A percentile compares a stretch with the other conserved stretches of the same genome.
Evolutionary conservation across 257 asterid genomes (phyloP).

Genomic region (Datura wrightii): DNA sequence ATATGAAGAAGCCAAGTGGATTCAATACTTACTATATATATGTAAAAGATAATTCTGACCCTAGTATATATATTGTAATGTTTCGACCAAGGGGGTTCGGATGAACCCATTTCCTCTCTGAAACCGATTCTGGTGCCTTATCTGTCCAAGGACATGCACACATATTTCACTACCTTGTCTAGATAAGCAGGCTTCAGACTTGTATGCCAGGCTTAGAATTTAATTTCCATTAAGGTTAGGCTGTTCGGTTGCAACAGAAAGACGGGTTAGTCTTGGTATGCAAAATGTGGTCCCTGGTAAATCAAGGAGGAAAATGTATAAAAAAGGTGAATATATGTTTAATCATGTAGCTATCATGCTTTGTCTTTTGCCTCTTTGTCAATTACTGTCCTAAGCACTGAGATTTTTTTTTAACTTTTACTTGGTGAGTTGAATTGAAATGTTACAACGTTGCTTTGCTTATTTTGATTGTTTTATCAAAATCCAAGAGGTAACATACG

Average conservation of each 20-base stretch:
- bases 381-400: background rate
- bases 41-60: too few species aligned
- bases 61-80: too few species aligned
- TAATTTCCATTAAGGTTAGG: background rate
- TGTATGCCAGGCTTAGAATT: background rate
- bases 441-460: background rate
- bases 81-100: too few species aligned
- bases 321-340: background rate
- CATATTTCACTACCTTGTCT: background rate
- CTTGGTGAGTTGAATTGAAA: background rate
- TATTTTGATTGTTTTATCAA: background rate
- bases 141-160: too few species aligned
- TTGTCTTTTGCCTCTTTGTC: background rate
- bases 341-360: conserved; percentile 22
- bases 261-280: background rate
- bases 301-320: background rate
- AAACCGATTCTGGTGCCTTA: too few species aligned
- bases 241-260: background rate
- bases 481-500: background rate
- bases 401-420: background rate
- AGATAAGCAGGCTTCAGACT: background rate
- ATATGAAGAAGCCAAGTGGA: too few species aligned
- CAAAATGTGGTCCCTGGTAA: background rate
- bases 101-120: too few species aligned
- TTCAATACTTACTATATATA: too few species aligned